phyloP scores from a whole-genome alignment of 768 basidiomycete species.

The Coprinopsis cinerea region DNA sequence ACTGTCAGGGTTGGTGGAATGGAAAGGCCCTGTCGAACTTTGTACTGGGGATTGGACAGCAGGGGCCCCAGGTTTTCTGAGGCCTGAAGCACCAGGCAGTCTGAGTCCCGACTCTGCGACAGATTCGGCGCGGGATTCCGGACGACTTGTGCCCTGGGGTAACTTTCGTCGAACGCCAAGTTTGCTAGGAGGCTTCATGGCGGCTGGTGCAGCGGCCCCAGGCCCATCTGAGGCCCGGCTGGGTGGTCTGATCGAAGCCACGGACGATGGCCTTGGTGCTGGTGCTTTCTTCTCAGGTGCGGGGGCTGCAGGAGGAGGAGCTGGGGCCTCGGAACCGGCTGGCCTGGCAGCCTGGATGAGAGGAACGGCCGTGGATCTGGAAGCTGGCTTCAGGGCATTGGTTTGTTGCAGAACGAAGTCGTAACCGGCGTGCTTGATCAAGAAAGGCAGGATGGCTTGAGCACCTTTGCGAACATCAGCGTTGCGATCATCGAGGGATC shows the following conservation, averaged over 20 bases:
- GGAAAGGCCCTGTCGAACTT: slow-evolving; percentile 34
- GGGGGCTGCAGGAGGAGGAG: slow-evolving; percentile 22
- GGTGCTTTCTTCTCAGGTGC: slow-evolving; percentile 21
- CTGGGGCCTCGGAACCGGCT: slow-evolving; percentile 20
- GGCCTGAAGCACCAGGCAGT: slow-evolving; percentile 25
- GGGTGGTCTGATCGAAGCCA: slow-evolving; percentile 13
- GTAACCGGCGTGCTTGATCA: slow-evolving; percentile 73
- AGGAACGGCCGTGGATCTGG: slow-evolving; percentile 74
- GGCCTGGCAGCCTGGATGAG: slow-evolving; percentile 82
- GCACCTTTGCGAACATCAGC: slow-evolving; percentile 91
- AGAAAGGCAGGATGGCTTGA: slow-evolving; percentile 67
- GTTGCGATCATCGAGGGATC: slow-evolving; percentile 85
- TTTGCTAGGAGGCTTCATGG: slow-evolving; percentile 42
- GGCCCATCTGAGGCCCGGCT: slow-evolving; percentile 1
- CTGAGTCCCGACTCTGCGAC: slow-evolving; percentile 28
- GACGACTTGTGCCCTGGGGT: slow-evolving; percentile 54
- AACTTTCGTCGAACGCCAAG: slow-evolving; percentile 63
- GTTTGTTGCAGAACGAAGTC: slow-evolving; percentile 86
- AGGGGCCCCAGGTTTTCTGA: slow-evolving; percentile 25
- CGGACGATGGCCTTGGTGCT: slow-evolving; percentile 36
- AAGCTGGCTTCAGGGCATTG: slow-evolving; percentile 85
- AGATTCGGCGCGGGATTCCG: slow-evolving; percentile 43
- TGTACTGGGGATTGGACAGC: slow-evolving; percentile 22
- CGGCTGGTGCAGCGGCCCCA: slow-evolving; percentile 23
- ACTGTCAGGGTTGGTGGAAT: slow-evolving; percentile 49